A percentile compares a stretch with the other conserved stretches of the same genome.
phyloP scores from a whole-genome alignment of 495 filamentous ascomycete genomes.

The Tuber magnatum region DNA sequence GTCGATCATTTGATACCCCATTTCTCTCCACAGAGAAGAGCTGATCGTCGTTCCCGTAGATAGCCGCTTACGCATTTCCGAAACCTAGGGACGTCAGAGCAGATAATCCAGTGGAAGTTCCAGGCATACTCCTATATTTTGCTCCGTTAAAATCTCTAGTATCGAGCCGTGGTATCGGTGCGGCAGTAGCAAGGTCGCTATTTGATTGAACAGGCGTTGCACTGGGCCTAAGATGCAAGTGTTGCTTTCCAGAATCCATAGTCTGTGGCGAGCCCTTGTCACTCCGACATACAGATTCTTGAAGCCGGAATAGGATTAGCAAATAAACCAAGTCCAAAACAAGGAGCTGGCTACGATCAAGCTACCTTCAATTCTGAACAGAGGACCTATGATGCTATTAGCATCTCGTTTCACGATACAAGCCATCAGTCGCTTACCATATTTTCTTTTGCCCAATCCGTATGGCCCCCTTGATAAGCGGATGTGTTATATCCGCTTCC shows the following conservation, averaged over 20 bases:
- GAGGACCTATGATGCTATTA: conserved; percentile 7
- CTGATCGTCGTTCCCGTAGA: conserved; percentile 11
- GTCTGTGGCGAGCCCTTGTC: conserved; percentile 17
- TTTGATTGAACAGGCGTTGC: conserved; percentile 12
- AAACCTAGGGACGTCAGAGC: conserved; percentile 6
- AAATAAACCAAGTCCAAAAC: background rate
- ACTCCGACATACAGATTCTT: conserved; percentile 24
- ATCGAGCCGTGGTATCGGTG: conserved; percentile 5
- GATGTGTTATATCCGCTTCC: no score
- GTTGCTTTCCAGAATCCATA: conserved; percentile 23
- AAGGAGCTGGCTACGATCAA: background rate
- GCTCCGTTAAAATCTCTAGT: conserved; percentile 9
- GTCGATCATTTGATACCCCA: conserved; percentile 25
- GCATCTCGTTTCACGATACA: background rate
- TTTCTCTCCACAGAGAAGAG: conserved; percentile 22
- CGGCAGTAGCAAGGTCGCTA: background rate
- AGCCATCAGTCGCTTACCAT: conserved; percentile 3
- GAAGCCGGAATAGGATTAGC: background rate
- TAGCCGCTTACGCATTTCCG: background rate
- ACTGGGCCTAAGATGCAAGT: conserved; percentile 3
- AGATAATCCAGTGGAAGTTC: conserved; percentile 2
- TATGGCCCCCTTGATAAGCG: background rate
- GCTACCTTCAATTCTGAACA: conserved; percentile 27
- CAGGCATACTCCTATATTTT: background rate
- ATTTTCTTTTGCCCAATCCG: conserved; percentile 12